Evolutionary conservation across 352 stramenopile species (phyloP).

Genomic region (Pythium pectinolyticum): DNA sequence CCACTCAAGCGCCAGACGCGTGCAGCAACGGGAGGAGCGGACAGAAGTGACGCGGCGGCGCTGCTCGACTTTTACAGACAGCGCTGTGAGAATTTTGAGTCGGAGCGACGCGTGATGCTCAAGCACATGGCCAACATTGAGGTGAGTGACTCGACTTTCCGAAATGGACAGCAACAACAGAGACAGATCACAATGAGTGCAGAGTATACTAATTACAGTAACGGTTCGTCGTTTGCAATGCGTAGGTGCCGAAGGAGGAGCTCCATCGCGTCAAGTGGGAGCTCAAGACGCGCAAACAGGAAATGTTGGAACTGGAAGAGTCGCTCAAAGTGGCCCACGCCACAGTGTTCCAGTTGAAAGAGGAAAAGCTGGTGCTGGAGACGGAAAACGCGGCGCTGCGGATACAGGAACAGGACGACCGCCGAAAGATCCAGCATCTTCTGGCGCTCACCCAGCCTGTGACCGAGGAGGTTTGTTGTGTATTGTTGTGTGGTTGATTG

Average conservation of each 20-base stretch:
- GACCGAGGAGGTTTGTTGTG: constrained; percentile 62
- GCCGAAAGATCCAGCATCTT: constrained; percentile 81
- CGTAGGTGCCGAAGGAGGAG: constrained; percentile 74
- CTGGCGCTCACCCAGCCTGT: constrained; percentile 81
- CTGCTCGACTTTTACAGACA: constrained; percentile 69
- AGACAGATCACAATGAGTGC: neutral
- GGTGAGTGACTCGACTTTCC: constrained; percentile 25
- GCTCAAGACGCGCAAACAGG: constrained; percentile 56
- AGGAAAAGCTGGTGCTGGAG: constrained; percentile 62
- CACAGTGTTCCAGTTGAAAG: constrained; percentile 60
- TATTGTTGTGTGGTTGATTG: neutral
- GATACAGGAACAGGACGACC: constrained; percentile 72
- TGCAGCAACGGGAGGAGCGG: constrained; percentile 11
- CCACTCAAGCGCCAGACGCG: constrained; percentile 37
- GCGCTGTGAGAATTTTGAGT: constrained; percentile 64
- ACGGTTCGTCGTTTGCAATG: neutral
- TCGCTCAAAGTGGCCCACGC: constrained; percentile 55
- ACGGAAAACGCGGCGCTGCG: constrained; percentile 66
- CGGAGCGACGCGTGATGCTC: constrained; percentile 54
- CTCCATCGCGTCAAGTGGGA: constrained; percentile 75
- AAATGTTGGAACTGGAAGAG: constrained; percentile 66
- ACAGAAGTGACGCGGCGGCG: constrained; percentile 11
- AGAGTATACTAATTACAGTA: too few species aligned
- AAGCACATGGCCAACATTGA: constrained; percentile 57
- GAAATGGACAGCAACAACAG: neutral